Evolutionary conservation across 768 basidiomycete genomes (phyloP), one percentile per base, ranked within the genome.

Genomic region (Lactifluus subvellereus): DNA sequence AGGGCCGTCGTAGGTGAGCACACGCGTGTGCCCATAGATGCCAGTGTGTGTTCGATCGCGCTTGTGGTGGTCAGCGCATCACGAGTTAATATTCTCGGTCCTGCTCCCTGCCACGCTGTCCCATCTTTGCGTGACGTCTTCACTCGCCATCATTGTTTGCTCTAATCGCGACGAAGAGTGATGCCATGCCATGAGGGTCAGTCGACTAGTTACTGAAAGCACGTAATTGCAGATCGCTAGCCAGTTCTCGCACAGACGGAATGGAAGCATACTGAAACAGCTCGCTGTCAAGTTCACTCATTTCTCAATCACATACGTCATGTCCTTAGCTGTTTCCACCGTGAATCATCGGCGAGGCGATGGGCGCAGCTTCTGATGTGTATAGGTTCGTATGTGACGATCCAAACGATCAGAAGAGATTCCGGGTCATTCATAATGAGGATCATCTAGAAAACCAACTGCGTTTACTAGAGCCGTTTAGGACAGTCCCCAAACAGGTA

Each of bases 341-440:
- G 53, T 20, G 59, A 60, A 52, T 60, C 6, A 22, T 33, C 32
- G 42, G 59, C 33, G 51, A 60, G 51, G 59, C 35, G 42, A 53
- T 33, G 50, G n/a, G 9, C 20, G 45, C 45, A 9, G n/a, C 16
- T 40, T 18, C 16, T 50, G 10, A 30, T 43, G 40, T 16, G 32
- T 59, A 20, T 32, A 27, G 32, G 32, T 16, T 48, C 47, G 7
- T 14, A 38, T 40, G 45, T n/a, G 45, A 54, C 40, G 22, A 54
- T n/a, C 11, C 52, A 10, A 38, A 38, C 20, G 52, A 53, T 37
- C 10, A 53, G 52, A 11, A 37, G 20, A 13, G n/a, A 38, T 47
- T 20, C 40, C 37, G 22, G 4, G 1, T 7, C 27, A 22, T 37
- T 54, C 37, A 22, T 54, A 40, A 13, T 22, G 53, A 20, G 35